Percentiles rank a stretch among this genome's conserved stretches.
phyloP scores from a whole-genome alignment of 331 rosid genomes.

The Acacia pycnantha region DNA sequence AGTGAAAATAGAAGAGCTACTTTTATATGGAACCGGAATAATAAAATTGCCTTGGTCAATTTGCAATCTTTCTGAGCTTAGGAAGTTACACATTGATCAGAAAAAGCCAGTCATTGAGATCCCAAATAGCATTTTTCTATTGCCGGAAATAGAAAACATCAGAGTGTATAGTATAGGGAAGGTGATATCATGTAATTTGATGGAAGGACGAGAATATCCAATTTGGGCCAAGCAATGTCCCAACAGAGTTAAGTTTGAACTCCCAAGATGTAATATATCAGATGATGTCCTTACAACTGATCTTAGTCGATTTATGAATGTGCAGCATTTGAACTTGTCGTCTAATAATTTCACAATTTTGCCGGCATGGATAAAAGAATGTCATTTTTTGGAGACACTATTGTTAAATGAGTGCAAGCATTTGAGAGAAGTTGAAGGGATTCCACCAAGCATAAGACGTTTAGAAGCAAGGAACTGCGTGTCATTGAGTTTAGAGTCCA shows the following conservation, averaged over 20 bases:
- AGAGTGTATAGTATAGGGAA: accelerated
- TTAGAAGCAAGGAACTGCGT: neutral
- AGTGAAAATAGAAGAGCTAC: too few relatives aligned
- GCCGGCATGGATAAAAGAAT: neutral
- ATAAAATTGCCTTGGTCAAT: neutral
- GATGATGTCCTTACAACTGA: neutral
- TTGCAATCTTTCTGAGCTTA: neutral
- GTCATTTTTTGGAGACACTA: neutral
- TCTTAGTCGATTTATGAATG: neutral
- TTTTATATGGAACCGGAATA: accelerated
- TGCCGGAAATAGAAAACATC: neutral
- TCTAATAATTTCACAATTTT: neutral
- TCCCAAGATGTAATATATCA: neutral
- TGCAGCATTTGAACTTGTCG: neutral
- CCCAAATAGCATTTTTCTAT: neutral
- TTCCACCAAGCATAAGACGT: neutral
- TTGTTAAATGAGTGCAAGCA: neutral
- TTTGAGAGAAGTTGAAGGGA: neutral
- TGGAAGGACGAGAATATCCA: too few relatives aligned
- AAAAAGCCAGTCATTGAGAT: neutral
- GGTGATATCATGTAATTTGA: too few relatives aligned
- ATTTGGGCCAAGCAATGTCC: neutral
- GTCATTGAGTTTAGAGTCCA: neutral
- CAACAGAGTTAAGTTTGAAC: neutral
- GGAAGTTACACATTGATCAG: accelerated